Percentiles rank a stretch among this genome's conserved stretches.
Evolutionary conservation across 352 stramenopile species (phyloP).

Genomic region (Aphanomyces invadans): DNA sequence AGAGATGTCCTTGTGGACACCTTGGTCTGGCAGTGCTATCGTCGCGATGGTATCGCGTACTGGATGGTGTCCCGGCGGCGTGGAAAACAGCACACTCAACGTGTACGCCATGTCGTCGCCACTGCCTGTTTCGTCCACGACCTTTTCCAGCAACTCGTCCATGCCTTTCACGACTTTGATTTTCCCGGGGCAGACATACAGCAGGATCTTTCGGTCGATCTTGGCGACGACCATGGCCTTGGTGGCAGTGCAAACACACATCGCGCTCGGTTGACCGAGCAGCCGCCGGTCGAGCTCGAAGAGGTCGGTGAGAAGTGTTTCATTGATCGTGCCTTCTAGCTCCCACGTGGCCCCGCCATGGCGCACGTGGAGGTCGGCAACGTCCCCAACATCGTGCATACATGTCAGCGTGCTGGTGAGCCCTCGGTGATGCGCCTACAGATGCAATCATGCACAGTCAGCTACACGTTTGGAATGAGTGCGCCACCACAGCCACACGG

Average conservation of each 20-base stretch:
- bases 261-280: background rate
- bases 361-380: background rate
- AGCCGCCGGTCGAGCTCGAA: slow-evolving; percentile 6
- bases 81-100: slow-evolving; percentile 32
- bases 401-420: background rate
- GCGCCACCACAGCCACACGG: no score
- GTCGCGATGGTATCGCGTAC: no score
- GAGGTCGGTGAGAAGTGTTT: background rate
- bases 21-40: no score
- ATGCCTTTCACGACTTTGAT: slow-evolving; percentile 61
- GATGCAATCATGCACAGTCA: background rate
- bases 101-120: slow-evolving; percentile 31
- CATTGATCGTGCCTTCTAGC: background rate
- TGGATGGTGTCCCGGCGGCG: background rate
- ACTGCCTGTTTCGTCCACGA: slow-evolving; percentile 39
- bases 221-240: background rate
- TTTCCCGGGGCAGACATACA: slow-evolving; percentile 55
- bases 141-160: slow-evolving; percentile 38
- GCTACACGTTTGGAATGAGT: no score
- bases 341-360: background rate
- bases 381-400: background rate
- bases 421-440: background rate
- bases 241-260: background rate
- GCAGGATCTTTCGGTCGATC: slow-evolving; percentile 28
- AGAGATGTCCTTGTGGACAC: no score